A percentile compares a stretch with the other conserved stretches of the same genome.
phyloP scores from a whole-genome alignment of 176 grass and related monocot genomes.

The Triticum timopheevii region DNA sequence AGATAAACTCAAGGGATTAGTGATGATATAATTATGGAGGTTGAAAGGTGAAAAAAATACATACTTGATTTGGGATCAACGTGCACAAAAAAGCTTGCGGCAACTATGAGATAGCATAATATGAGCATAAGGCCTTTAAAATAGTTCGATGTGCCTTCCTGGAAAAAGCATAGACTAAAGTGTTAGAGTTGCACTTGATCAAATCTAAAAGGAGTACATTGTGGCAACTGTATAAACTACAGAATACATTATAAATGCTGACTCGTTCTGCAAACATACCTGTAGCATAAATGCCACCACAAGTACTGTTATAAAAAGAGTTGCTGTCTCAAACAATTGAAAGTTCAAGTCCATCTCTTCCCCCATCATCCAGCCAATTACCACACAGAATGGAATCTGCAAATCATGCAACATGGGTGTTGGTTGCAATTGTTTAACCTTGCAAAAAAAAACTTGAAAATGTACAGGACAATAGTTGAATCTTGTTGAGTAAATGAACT shows the following conservation, averaged over 20 bases:
- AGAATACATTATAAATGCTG: not conserved
- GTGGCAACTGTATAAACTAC: not conserved
- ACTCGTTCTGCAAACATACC: slow-evolving; percentile 43
- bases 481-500: slow-evolving; percentile 26
- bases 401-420: slow-evolving; percentile 21
- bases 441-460: slow-evolving; percentile 8
- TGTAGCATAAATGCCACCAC: slow-evolving; percentile 98
- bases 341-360: slow-evolving; percentile 99
- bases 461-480: slow-evolving; percentile 15
- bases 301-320: slow-evolving; percentile 22
- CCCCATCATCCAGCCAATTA: slow-evolving; percentile 99
- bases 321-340: slow-evolving; percentile 55
- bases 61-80: slow-evolving; percentile 70
- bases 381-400: slow-evolving; percentile 38
- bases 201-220: not conserved
- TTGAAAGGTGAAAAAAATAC: slow-evolving; percentile 25
- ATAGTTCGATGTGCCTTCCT: slow-evolving; percentile 93
- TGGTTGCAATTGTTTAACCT: not conserved
- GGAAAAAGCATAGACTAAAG: slow-evolving; percentile 31
- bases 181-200: slow-evolving; percentile 5
- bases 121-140: slow-evolving; percentile 96
- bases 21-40: slow-evolving; percentile 2
- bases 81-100: slow-evolving; percentile 89
- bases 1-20: not conserved
- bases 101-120: slow-evolving; percentile 83